Evolutionary conservation across 108 stramenopile species (phyloP).

Genomic region (Discostella pseudostelligera): DNA sequence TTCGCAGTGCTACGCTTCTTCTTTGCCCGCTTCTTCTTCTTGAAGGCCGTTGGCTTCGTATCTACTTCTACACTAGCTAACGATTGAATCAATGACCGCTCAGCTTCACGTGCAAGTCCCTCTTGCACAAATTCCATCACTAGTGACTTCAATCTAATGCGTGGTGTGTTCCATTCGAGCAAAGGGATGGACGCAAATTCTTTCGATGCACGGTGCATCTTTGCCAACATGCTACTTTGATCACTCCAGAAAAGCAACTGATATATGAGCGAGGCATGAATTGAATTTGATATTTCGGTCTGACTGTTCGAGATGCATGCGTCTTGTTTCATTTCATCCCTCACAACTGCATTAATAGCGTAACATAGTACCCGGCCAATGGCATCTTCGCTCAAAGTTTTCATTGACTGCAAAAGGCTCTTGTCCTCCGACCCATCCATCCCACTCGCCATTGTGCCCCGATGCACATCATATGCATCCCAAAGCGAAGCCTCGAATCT

Average conservation of each 20-base stretch:
- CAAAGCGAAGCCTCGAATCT: constrained; percentile 71
- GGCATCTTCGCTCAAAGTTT: constrained; percentile 12
- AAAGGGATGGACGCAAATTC: constrained; percentile 14
- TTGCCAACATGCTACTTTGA: neutral
- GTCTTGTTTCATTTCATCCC: constrained; percentile 12
- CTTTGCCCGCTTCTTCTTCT: constrained; percentile 37
- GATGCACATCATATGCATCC: constrained; percentile 42
- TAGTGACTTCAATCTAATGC: constrained; percentile 12
- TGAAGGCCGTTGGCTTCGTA: constrained; percentile 37
- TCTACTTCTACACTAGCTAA: constrained; percentile 15
- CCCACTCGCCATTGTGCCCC: constrained; percentile 8
- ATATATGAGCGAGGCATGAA: constrained; percentile 7
- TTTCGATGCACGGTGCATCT: constrained; percentile 2
- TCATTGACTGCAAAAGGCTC: constrained; percentile 8
- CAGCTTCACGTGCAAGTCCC: constrained; percentile 39
- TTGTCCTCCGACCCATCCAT: constrained; percentile 1
- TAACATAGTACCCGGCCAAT: constrained; percentile 17
- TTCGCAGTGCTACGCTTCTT: constrained; percentile 17
- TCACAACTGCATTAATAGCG: constrained; percentile 19
- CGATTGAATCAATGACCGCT: constrained; percentile 36
- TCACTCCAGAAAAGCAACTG: constrained; percentile 7
- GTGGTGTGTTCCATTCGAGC: constrained; percentile 28
- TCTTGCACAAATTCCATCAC: constrained; percentile 24
- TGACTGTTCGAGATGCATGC: neutral
- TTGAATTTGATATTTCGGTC: constrained; percentile 3